These are phyloP conservation scores for Herpetomonas tarakana DNA, from an alignment of 208 protist species.

Conservation along the genomic window DNA sequence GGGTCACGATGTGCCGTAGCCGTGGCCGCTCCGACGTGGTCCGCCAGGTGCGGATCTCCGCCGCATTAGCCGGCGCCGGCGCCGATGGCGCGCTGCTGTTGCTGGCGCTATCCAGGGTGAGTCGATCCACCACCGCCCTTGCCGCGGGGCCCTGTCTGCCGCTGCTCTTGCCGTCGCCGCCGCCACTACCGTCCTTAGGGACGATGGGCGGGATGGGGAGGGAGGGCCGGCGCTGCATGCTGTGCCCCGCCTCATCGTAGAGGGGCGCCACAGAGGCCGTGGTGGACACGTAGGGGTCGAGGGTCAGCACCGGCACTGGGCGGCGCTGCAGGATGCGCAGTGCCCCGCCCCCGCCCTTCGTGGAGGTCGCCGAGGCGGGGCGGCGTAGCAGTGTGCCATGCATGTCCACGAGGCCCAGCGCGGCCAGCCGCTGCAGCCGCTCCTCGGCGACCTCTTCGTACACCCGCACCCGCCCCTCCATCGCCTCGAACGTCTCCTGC, in stretches of 20 bases:
- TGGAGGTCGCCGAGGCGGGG: background rate
- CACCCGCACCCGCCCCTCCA: constrained; percentile 16
- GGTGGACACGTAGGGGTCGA: constrained; percentile 23
- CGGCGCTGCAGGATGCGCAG: background rate
- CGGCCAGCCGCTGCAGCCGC: constrained; percentile 13
- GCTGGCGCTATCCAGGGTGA: too few species aligned
- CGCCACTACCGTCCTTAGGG: too few species aligned
- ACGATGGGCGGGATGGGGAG: background rate
- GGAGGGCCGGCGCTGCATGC: background rate
- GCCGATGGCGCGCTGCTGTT: too few species aligned
- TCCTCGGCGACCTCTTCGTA: constrained; percentile 17
- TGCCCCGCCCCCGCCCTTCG: background rate
- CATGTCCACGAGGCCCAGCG: constrained; percentile 1
- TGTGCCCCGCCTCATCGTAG: constrained; percentile 11
- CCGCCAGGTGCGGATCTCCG: too few species aligned
- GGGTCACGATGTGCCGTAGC: too few species aligned
- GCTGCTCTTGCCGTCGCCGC: too few species aligned
- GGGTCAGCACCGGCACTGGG: constrained; percentile 19
- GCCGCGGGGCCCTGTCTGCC: too few species aligned
- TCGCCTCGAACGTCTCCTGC: constrained; percentile 24
- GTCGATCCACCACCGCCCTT: too few species aligned
- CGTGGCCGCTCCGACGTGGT: too few species aligned
- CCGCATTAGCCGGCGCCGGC: too few species aligned
- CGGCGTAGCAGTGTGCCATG: constrained; percentile 1
- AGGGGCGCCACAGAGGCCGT: constrained; percentile 15